A percentile compares a stretch with the other conserved stretches of the same genome.
phyloP scores from a whole-genome alignment of 768 basidiomycete species.

The Pleurotus platypus region DNA sequence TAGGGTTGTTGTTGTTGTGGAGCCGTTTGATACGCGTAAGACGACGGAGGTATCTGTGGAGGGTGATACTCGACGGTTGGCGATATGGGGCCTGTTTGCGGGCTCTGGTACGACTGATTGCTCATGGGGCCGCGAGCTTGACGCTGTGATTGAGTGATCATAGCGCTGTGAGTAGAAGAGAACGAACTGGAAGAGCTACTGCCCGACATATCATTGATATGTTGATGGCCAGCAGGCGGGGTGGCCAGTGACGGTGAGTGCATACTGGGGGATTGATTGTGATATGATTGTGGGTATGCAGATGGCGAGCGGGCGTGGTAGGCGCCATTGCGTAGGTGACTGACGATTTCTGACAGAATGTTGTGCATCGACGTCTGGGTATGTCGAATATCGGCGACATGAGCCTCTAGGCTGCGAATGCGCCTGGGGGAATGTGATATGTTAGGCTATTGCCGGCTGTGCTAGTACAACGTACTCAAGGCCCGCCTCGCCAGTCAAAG shows the following conservation, averaged over 20 bases:
- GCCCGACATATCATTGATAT: constrained; percentile 32
- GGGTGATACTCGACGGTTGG: constrained; percentile 37
- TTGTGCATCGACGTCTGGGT: constrained; percentile 74
- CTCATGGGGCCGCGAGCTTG: constrained; percentile 34
- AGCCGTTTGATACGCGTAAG: constrained; percentile 34
- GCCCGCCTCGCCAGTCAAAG: constrained; percentile 84
- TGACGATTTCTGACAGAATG: constrained; percentile 76
- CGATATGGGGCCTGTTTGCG: constrained; percentile 17
- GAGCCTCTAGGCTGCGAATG: constrained; percentile 82
- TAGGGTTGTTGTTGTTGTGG: constrained; percentile 24
- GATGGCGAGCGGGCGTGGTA: constrained; percentile 62
- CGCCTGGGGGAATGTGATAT: constrained; percentile 49
- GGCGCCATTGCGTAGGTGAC: constrained; percentile 63
- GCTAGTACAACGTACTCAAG: constrained; percentile 61
- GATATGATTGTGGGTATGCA: constrained; percentile 47
- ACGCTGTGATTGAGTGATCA: constrained; percentile 23
- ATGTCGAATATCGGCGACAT: constrained; percentile 79
- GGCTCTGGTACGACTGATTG: constrained; percentile 30
- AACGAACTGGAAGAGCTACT: constrained; percentile 7
- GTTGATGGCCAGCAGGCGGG: constrained; percentile 39
- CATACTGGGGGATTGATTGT: constrained; percentile 63
- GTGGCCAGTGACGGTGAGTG: constrained; percentile 56
- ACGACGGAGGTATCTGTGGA: constrained; percentile 37
- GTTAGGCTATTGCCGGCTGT: constrained; percentile 11
- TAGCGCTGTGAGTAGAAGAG: constrained; percentile 3